Evolutionary conservation across 805 yeast genomes (phyloP), one percentile per base, ranked within the genome.

Genomic region (Huiozyma sinensis): DNA sequence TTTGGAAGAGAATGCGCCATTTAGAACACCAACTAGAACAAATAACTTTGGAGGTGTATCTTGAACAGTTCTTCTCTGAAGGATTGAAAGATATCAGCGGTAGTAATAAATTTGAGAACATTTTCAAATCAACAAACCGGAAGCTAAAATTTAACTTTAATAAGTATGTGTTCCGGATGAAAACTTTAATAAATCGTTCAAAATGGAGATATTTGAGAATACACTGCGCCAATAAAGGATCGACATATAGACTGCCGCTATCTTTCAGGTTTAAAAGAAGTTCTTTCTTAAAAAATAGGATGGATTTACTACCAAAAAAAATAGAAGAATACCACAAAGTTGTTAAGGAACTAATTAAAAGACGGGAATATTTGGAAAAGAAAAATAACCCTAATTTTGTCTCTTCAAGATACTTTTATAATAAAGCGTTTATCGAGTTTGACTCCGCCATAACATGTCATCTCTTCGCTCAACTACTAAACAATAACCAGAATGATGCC

Each of bases 371-470:
- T 31, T 11, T 9, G n/a, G n/a, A 11, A 31, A 31, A 47, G 9
- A 11, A 7, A n/a, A 11, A 17, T 7, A 24, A 13, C 11, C 24
- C 33, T 37, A 33, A 11, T 7, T 30, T 12, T 13, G 41, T 30
- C 11, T 7, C 6, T 33, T 39, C 46, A 4, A 33, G 44, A 17
- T 30, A 42, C 11, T 40, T 40, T 40, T 43, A 41, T 45, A 68
- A 69, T 41, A 76, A 73, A 46, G 75, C 76, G 0, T 81, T 88
- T 49, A 64, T 88, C 13, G 75, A 75, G 51, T 87, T 88, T 57
- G 66, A 71, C 31, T 66, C 70, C 6, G 75, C 74, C 32, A 53
- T 68, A 4, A 74, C 79, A 1, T 81, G 89, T 0, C 77, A 78
- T 47, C 67, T 81, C 30, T 79, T 85, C 0, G 76, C 74, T 41